Percentiles rank a stretch among this genome's conserved stretches.
phyloP scores from a whole-genome alignment of 306 rosid species.

The Begonia peltatifolia region DNA sequence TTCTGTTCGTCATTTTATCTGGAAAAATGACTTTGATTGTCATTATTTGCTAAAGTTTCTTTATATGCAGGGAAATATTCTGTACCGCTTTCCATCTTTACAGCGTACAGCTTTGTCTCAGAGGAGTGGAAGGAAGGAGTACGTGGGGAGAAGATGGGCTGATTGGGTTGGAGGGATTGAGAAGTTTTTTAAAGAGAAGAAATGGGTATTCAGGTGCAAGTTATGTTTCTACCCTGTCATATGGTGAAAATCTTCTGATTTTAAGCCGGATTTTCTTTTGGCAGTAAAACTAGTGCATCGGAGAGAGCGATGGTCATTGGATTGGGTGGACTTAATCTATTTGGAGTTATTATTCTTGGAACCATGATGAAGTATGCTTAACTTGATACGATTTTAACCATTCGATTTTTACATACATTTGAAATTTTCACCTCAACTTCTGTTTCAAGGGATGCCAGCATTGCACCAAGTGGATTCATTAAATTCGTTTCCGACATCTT shows the following conservation, averaged over 20 bases:
- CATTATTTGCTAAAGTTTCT: slow-evolving; percentile 17
- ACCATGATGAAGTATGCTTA: slow-evolving; percentile 73
- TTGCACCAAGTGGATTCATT: slow-evolving; percentile 64
- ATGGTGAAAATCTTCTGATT: slow-evolving; percentile 8
- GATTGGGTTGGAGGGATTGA: slow-evolving; percentile 81
- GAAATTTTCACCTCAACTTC: too few species aligned
- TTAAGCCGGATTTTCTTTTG: slow-evolving; percentile 11
- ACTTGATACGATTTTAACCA: slow-evolving; percentile 4
- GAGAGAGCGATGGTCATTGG: slow-evolving; percentile 84
- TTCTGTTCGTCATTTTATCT: too few species aligned
- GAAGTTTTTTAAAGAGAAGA: slow-evolving; percentile 66
- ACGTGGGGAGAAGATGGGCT: slow-evolving; percentile 90
- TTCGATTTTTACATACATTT: background rate
- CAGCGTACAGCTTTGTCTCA: slow-evolving; percentile 83
- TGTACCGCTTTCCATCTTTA: slow-evolving; percentile 83
- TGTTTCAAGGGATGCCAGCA: slow-evolving; percentile 47
- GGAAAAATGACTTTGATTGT: slow-evolving; percentile 1
- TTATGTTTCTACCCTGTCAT: background rate
- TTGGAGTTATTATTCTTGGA: slow-evolving; percentile 91
- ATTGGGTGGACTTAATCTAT: slow-evolving; percentile 87
- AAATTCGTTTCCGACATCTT: slow-evolving; percentile 66
- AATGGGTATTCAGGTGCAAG: slow-evolving; percentile 75
- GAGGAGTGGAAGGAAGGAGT: slow-evolving; percentile 69
- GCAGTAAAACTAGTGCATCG: slow-evolving; percentile 58
- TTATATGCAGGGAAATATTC: slow-evolving; percentile 85